Percentiles rank a stretch among this genome's conserved stretches.
These are phyloP conservation scores for Pythium brassicae DNA, from an alignment of 352 stramenopile genomes.

Conservation along the genomic window DNA sequence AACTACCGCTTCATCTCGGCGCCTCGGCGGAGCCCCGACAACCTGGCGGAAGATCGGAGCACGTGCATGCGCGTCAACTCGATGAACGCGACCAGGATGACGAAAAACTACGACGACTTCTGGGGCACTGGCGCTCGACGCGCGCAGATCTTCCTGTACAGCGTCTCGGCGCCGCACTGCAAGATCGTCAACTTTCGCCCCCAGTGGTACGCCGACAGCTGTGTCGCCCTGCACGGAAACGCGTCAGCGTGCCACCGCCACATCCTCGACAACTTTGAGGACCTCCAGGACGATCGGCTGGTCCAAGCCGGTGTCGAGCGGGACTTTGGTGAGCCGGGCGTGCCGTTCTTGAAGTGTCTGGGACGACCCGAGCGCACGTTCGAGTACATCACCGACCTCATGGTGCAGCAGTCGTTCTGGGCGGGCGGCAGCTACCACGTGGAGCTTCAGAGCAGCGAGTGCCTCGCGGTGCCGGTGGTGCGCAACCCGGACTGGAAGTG, in stretches of 20 bases:
- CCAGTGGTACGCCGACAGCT: conserved; percentile 33
- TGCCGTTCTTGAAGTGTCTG: conserved; percentile 45
- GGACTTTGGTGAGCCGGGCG: conserved; percentile 38
- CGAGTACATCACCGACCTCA: conserved; percentile 52
- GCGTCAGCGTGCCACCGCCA: conserved; percentile 34
- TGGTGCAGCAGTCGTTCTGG: conserved; percentile 57
- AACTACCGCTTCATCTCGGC: conserved; percentile 25
- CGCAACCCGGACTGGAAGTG: conserved; percentile 35
- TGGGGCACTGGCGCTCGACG: conserved; percentile 35
- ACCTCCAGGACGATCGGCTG: conserved; percentile 22
- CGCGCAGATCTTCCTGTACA: conserved; percentile 36
- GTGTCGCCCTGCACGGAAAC: conserved; percentile 23
- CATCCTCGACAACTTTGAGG: conserved; percentile 47
- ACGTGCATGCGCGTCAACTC: conserved; percentile 39
- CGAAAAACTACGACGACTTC: conserved; percentile 40
- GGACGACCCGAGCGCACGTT: conserved; percentile 35
- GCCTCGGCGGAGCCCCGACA: conserved; percentile 24
- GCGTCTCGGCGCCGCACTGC: conserved; percentile 38
- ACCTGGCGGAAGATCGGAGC: conserved; percentile 33
- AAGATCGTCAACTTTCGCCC: conserved; percentile 34
- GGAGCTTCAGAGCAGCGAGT: conserved; percentile 52
- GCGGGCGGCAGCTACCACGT: conserved; percentile 41
- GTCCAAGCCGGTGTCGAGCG: conserved; percentile 31
- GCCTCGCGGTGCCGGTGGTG: conserved; percentile 33
- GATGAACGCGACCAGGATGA: conserved; percentile 30